Conservation (phyloP, 176 grass and related monocot species). For the Phoenix dactylifera region DNA sequence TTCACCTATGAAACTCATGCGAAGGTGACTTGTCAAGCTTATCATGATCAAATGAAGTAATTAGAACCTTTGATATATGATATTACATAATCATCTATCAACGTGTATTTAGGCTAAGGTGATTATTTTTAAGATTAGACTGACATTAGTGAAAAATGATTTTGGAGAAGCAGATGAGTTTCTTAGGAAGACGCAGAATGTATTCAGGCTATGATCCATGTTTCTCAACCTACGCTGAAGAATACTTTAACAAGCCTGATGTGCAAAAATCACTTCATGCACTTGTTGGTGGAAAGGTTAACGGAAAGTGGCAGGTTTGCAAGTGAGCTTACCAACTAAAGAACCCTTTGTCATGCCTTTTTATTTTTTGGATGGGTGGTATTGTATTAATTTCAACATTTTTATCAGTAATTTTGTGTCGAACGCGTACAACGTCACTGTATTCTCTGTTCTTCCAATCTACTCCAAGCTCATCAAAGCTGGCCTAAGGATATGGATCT, state of each 20-base stretch:
- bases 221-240: slow-evolving; percentile 53
- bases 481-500: slow-evolving; percentile 71
- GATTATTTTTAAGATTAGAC: too few relatives aligned
- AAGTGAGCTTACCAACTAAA: slow-evolving; percentile 29
- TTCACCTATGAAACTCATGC: not conserved
- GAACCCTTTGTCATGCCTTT: not conserved
- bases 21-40: not conserved
- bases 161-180: slow-evolving; percentile 1
- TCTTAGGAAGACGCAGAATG: slow-evolving; percentile 19
- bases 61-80: too few relatives aligned
- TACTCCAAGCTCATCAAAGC: slow-evolving; percentile 78
- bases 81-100: too few relatives aligned
- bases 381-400: too few relatives aligned
- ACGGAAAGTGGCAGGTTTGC: slow-evolving; percentile 47
- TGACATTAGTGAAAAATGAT: too few relatives aligned
- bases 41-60: too few relatives aligned
- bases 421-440: slow-evolving; percentile 46
- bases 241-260: slow-evolving; percentile 66
- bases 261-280: slow-evolving; percentile 67
- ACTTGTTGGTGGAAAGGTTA: slow-evolving; percentile 25
- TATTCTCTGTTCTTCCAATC: slow-evolving; percentile 59
- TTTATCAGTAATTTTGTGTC: slow-evolving; percentile 54
- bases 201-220: slow-evolving; percentile 71
- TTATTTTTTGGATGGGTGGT: not conserved
- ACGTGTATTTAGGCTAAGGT: too few relatives aligned